Evolutionary conservation across 2,329 filamentous ascomycete species (phyloP).

Genomic region (Penicillium aurantiogriseum): DNA sequence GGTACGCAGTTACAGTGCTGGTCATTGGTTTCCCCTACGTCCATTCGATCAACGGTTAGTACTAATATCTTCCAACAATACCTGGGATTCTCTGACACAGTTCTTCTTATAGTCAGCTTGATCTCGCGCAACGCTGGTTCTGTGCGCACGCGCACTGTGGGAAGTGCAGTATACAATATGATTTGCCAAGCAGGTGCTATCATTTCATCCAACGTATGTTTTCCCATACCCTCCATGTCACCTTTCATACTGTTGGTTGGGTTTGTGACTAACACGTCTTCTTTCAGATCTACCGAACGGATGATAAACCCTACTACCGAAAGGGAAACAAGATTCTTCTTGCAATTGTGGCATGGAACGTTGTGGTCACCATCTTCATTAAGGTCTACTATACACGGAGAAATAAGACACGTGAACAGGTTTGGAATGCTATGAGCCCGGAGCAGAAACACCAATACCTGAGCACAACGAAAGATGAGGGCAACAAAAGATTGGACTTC

Average conservation of each 20-base stretch:
- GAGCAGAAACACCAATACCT: constrained; percentile 48
- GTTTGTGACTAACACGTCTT: not conserved
- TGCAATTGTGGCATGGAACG: constrained; percentile 48
- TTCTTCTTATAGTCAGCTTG: constrained; percentile 5
- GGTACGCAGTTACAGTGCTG: constrained; percentile 43
- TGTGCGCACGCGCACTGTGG: constrained; percentile 31
- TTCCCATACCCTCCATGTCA: not conserved
- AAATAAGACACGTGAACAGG: constrained; percentile 51
- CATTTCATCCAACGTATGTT: constrained; percentile 30
- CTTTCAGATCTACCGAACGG: constrained; percentile 50
- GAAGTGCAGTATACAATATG: constrained; percentile 36
- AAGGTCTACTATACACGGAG: constrained; percentile 41
- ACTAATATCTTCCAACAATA: not conserved
- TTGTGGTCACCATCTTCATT: constrained; percentile 49
- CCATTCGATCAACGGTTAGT: constrained; percentile 47
- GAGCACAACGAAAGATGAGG: constrained; percentile 32
- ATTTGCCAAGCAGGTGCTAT: constrained; percentile 33
- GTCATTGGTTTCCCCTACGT: constrained; percentile 53
- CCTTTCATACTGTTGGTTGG: not conserved
- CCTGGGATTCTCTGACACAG: not conserved
- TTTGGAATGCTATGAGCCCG: constrained; percentile 48
- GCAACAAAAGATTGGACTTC: constrained; percentile 54
- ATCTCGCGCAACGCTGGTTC: constrained; percentile 32
- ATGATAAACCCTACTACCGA: constrained; percentile 55
- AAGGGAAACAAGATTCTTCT: constrained; percentile 55